Base-by-base conservation (phyloP, 495 filamentous ascomycete species). In the Lineolata rhizophorae region DNA sequence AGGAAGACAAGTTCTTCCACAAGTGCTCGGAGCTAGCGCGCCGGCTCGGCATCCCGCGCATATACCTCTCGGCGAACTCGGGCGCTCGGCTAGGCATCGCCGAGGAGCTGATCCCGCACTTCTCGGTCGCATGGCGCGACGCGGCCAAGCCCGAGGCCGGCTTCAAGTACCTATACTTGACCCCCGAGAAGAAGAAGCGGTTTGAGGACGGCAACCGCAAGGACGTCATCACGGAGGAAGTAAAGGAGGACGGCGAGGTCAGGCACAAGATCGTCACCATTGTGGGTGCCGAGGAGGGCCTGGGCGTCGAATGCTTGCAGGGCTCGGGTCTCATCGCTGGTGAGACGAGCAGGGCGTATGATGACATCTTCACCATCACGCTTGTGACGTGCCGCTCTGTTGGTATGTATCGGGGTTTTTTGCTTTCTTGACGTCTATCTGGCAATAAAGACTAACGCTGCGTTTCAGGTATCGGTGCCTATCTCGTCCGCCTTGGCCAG, bases 61-160 rank as follows among this genome's bases (percentile, higher is more conserved):
- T 97, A 49, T 97, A 97, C 52, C 64, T 97, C 18, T 95, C 90
- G 52, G 87, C 87, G 44, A 97, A 97, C 66, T 97, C 87, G n/a
- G 87, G 87, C 69, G 87, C 87, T 34, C 83, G 90, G 47, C 78
- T 97, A 42, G 87, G 87, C 44, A 76, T 97, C 59, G 87, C 87
- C 35, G 81, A 92, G 39, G 87, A 95, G 61, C 57, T 97, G 37
- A 90, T 97, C 49, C 87, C 87, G 16, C 80, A 91, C 58, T 91
- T 95, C 65, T 76, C 68, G 27, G 87, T 92, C 27, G 87, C 87
- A 10, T 97, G 85, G 85, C 94, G 94, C 46, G 74, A 95, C 47
- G 49, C 67, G 1, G 57, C 53, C 30, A 81, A 72, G 50, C 90
- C 80, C 8, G 82, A 95, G 55, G 62, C 72, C 38, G 87, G 87